Base-by-base conservation (phyloP, 495 filamentous ascomycete genomes). In the Hypoxylon perforatum region DNA sequence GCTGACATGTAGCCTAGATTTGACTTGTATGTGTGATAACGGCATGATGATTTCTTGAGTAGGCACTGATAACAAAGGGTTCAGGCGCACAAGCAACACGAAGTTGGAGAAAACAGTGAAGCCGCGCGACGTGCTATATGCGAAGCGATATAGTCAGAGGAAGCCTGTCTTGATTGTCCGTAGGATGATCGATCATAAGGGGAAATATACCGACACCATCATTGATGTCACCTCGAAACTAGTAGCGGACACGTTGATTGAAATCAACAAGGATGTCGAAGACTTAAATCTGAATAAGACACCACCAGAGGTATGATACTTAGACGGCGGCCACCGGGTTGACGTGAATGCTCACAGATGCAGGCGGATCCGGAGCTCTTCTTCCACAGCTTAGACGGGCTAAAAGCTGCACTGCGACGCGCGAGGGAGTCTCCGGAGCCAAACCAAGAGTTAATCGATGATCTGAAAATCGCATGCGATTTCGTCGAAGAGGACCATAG, bases 361-460 rank as follows among this genome's bases (percentile, higher is more conserved):
- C 12, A 48, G 45, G 45, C 19, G 2, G 21, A 48, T n/a, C 45
- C 21, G 4, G 22, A 28, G 19, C 9, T 28, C 4, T 48, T 48
- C 22, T 48, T 48, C 21, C 45, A 48, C n/a, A 25, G 45, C 19
- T 25, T 19, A 22, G 22, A 48, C n/a, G 45, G 22, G 9, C 21
- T 48, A 1, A 19, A 28, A 48, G 21, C 23, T 2, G 45, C 21
- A 3, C 22, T 48, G 2, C 19, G n/a, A 14, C 45, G 45, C 22
- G 45, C 45, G 7, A 14, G n/a, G 28, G 45, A n/a, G 45, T 48
- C 45, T 9, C 7, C 45, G 15, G 45, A 48, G 22, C 19, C 45
- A 48, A 48, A 48, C 45, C 8, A 23, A n/a, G 45, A 48, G 45
- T 12, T 48, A 28, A 48, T 48, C 14, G 45, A 48, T 12, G 45